Base-by-base conservation (phyloP, 2,329 filamentous ascomycete species). In the Xylaria sp. region DNA sequence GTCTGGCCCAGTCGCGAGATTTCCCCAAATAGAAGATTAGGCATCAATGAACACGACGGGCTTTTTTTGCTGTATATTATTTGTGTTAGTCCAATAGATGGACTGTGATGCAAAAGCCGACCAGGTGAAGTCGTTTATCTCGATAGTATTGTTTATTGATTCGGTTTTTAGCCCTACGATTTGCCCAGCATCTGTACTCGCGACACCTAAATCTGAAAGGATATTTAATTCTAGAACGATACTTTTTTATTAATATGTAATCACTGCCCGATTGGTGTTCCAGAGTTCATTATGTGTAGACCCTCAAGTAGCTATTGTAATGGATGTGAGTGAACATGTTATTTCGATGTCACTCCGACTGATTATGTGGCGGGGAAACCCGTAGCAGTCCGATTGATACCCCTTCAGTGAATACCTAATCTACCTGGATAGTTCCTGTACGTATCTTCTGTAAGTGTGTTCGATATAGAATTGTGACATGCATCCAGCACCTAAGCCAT, bases 41-140 rank as follows among this genome's bases (percentile, higher is more conserved):
- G 72, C 70, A 73, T 70, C 58, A 65, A 68, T 69, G 68, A 65
- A 73, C 66, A 69, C 67, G 68, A 68, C 68, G 69, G 69, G 66
- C 59, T 66, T 69, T 71, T 69, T 75, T 73, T 76, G 74, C 73
- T 77, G 75, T 77, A 77, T 73, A 77, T 77, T 77, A 76, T 76
- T 63, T 77, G 72, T 74, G 71, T 73, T 76, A 75, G 74, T 76
- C 75, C 73, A 66, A 72, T 72, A 71, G 66, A 73, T 71, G 74
- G 71, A 69, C 70, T 62, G 62, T 57, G 66, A 69, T 65, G 69
- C 63, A 51, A 62, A 49, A 59, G 58, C 54, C 33, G 39, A 20
- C 65, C 38, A 45, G 45, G 62, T 55, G 27, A 31, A 54, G 45
- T 68, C 33, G 36, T 20, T 62, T 29, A 45, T 57, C 39, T 56